Evolutionary conservation across 768 basidiomycete species (phyloP).

Genomic region (Lactarius sp.): DNA sequence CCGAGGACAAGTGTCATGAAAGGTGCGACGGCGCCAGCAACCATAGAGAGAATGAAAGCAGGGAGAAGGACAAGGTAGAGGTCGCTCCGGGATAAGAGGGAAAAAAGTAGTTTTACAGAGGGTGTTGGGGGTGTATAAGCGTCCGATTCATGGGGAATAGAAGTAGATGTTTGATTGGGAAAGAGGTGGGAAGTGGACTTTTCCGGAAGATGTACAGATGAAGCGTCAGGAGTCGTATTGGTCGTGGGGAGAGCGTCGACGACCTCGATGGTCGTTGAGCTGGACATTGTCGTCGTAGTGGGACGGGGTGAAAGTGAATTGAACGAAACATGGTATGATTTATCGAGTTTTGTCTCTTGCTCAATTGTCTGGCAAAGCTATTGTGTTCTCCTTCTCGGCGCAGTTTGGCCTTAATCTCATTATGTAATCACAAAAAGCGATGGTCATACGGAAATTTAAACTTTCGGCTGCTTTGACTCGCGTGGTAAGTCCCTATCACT

Average conservation of each 20-base stretch:
- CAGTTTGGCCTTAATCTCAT: neutral
- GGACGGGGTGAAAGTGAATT: conserved; percentile 24
- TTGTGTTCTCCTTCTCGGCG: conserved; percentile 7
- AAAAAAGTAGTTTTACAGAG: conserved; percentile 59
- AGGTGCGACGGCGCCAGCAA: conserved; percentile 68
- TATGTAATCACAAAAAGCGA: conserved; percentile 26
- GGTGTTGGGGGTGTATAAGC: conserved; percentile 29
- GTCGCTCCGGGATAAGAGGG: conserved; percentile 55
- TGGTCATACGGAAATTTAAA: neutral
- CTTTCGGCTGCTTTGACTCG: neutral
- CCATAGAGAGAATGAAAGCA: conserved; percentile 54
- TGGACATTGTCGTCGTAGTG: conserved; percentile 27
- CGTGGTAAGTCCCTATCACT: neutral
- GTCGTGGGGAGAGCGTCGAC: conserved; percentile 24
- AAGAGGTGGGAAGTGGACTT: conserved; percentile 25
- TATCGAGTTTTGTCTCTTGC: conserved; percentile 32
- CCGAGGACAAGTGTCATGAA: conserved; percentile 85
- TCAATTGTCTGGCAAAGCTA: conserved; percentile 19
- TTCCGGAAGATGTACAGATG: conserved; percentile 24
- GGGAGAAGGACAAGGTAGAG: conserved; percentile 56
- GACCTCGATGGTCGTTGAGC: conserved; percentile 29
- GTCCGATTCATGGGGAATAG: conserved; percentile 27
- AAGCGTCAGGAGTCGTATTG: conserved; percentile 27
- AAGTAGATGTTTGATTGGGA: conserved; percentile 25
- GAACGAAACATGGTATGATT: conserved; percentile 1